Percentiles rank a stretch among this genome's conserved stretches.
phyloP scores from a whole-genome alignment of 352 stramenopile genomes.

The Albugo laibachii region DNA sequence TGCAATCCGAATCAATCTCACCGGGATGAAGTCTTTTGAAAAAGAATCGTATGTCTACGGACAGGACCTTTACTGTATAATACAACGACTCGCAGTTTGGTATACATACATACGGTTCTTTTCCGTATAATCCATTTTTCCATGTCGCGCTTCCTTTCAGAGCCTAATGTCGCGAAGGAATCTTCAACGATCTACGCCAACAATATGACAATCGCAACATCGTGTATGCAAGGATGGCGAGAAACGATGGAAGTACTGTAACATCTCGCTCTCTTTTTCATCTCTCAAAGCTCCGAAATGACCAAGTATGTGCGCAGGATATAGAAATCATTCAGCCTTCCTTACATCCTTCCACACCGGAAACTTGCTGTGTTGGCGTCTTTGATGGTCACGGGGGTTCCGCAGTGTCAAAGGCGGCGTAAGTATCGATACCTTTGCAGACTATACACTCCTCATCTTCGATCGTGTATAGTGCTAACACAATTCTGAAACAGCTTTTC shows the following conservation, averaged over 20 bases:
- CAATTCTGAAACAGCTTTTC: slow-evolving; percentile 40
- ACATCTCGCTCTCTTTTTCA: not conserved
- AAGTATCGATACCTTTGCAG: slow-evolving; percentile 8
- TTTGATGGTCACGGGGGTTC: slow-evolving; percentile 71
- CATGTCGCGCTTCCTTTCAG: slow-evolving; percentile 73
- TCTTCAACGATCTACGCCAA: slow-evolving; percentile 20
- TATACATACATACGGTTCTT: too few species aligned
- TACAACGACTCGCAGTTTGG: too few species aligned
- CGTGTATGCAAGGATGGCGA: slow-evolving; percentile 70
- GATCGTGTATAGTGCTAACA: slow-evolving; percentile 29
- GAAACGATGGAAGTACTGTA: slow-evolving; percentile 58
- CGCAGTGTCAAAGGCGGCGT: slow-evolving; percentile 47
- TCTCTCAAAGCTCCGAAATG: not conserved
- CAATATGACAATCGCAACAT: slow-evolving; percentile 38
- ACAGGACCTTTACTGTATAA: too few species aligned
- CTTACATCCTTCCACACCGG: slow-evolving; percentile 27
- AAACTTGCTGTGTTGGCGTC: slow-evolving; percentile 48
- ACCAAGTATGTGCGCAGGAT: slow-evolving; percentile 14
- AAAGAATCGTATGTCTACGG: too few species aligned
- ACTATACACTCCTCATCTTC: not conserved
- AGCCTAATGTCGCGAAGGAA: slow-evolving; percentile 59
- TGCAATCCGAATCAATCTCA: too few species aligned
- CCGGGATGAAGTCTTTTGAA: too few species aligned
- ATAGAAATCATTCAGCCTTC: slow-evolving; percentile 51
- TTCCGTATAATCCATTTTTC: too few species aligned